Conservation (phyloP, 2,329 filamentous ascomycete species). For the Fonsecaea multimorphosa region DNA sequence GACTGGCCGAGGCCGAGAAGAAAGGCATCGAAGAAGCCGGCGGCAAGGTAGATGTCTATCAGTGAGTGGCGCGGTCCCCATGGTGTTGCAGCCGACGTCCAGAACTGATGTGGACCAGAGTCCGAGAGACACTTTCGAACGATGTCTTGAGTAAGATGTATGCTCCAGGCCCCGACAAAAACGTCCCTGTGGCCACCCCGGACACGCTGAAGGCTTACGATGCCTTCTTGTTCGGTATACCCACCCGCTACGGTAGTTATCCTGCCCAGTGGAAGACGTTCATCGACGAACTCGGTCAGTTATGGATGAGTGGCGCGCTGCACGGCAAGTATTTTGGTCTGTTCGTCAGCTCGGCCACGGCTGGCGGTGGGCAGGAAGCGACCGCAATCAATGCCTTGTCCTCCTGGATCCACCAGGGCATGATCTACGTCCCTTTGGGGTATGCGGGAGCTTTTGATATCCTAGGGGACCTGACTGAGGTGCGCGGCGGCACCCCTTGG, state of each 20-base stretch:
- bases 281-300: slow-evolving; percentile 86
- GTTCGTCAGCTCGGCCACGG: slow-evolving; percentile 84
- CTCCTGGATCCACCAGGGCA: slow-evolving; percentile 89
- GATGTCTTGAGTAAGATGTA: slow-evolving; percentile 91
- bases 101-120: slow-evolving; percentile 50
- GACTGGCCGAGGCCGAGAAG: slow-evolving; percentile 87
- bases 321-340: slow-evolving; percentile 89
- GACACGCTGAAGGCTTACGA: slow-evolving; percentile 74
- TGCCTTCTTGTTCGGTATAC: slow-evolving; percentile 89
- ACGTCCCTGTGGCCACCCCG: slow-evolving; percentile 68
- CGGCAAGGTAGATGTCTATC: slow-evolving; percentile 79
- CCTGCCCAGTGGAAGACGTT: slow-evolving; percentile 87
- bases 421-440: slow-evolving; percentile 94
- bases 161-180: slow-evolving; percentile 73
- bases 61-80: slow-evolving; percentile 58
- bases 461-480: slow-evolving; percentile 74
- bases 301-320: slow-evolving; percentile 79
- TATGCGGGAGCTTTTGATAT: slow-evolving; percentile 79
- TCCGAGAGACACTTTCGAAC: slow-evolving; percentile 82
- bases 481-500: slow-evolving; percentile 88
- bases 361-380: slow-evolving; percentile 90
- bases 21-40: slow-evolving; percentile 87
- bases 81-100: background rate
- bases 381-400: slow-evolving; percentile 81
- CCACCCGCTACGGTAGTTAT: slow-evolving; percentile 96